Percentiles rank a stretch among this genome's conserved stretches.
Evolutionary conservation across 164 flowering plant species (phyloP).

Genomic region (Cinnamomum chago): DNA sequence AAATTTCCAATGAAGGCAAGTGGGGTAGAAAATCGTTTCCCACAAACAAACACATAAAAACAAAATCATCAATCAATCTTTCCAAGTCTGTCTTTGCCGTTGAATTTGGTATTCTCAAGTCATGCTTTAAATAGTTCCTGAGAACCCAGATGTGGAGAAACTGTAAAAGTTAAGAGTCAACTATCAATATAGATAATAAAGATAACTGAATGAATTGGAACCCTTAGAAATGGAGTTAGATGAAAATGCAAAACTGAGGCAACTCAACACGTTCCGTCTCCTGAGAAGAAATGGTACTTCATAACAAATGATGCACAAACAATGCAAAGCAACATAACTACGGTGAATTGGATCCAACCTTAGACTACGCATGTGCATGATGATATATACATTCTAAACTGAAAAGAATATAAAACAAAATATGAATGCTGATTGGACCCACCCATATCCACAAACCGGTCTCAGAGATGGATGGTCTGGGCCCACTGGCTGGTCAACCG

Average conservation of each 20-base stretch:
- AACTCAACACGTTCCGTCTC: not conserved
- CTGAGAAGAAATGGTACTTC: not conserved
- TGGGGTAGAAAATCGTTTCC: slow-evolving; percentile 71
- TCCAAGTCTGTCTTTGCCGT: slow-evolving; percentile 31
- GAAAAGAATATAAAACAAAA: too few relatives aligned
- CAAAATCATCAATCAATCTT: slow-evolving; percentile 58
- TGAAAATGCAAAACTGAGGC: not conserved
- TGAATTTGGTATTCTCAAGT: slow-evolving; percentile 31
- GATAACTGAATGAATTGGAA: not conserved
- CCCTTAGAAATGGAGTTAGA: not conserved
- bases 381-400: too few relatives aligned
- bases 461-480: too few relatives aligned
- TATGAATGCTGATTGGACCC: too few relatives aligned
- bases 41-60: slow-evolving; percentile 53
- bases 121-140: slow-evolving; percentile 43
- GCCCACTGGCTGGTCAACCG: too few relatives aligned
- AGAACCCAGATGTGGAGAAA: slow-evolving; percentile 50
- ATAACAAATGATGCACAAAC: not conserved
- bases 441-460: too few relatives aligned
- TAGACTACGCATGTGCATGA: not conserved
- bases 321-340: not conserved
- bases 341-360: not conserved
- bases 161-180: slow-evolving; percentile 25
- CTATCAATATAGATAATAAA: not conserved
- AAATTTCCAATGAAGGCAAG: slow-evolving; percentile 46